phyloP scores from a whole-genome alignment of 305 asterid genomes.

The Fraxinus xanthoxyloides region DNA sequence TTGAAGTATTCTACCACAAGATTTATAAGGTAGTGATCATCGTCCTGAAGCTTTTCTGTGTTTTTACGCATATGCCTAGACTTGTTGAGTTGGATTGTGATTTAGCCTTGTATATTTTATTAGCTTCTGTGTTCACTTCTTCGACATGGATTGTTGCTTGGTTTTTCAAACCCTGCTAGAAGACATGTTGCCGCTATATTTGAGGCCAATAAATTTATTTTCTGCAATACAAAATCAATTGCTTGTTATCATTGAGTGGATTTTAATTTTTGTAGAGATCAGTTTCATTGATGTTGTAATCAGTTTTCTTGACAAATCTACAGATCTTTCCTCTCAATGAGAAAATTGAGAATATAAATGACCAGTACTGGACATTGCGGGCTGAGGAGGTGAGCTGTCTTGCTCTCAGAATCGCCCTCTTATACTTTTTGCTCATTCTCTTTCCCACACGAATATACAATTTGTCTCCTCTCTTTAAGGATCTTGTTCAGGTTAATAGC shows the following conservation, averaged over 20 bases:
- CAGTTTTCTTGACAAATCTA: constrained; percentile 20
- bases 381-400: constrained; percentile 62
- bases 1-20: constrained; percentile 54
- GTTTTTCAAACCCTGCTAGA: not conserved
- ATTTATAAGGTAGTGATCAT: constrained; percentile 44
- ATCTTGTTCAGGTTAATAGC: not conserved
- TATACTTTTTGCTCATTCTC: constrained; percentile 12
- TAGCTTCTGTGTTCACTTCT: not conserved
- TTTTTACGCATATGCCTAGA: not conserved
- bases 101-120: constrained; percentile 6
- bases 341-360: constrained; percentile 74
- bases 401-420: not conserved
- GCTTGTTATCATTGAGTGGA: not conserved
- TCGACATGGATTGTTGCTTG: not conserved
- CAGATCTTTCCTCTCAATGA: constrained; percentile 61
- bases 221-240: not conserved
- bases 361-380: constrained; percentile 75
- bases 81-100: constrained; percentile 12
- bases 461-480: not conserved
- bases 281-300: constrained; percentile 10
- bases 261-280: constrained; percentile 1
- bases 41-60: not conserved
- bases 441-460: not conserved
- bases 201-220: not conserved
- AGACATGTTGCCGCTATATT: not conserved